Percentiles rank a stretch among this genome's conserved stretches.
phyloP scores from a whole-genome alignment of 352 stramenopile genomes.

The Pythium aquatile region DNA sequence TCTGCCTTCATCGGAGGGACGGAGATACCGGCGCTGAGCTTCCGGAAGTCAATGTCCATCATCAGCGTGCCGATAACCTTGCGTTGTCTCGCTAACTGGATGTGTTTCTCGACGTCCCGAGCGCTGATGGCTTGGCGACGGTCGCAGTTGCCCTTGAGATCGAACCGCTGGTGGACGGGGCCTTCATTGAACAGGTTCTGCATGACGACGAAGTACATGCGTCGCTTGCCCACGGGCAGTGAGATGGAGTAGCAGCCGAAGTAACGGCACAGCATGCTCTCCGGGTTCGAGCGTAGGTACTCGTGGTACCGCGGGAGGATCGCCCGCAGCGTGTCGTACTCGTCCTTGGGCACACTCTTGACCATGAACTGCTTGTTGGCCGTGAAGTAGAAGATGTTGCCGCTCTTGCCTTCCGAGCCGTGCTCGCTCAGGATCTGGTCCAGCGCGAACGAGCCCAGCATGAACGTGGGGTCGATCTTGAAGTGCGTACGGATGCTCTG shows the following conservation, averaged over 20 bases:
- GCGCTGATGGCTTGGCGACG: conserved; percentile 64
- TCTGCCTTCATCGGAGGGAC: conserved; percentile 45
- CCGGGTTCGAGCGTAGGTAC: conserved; percentile 71
- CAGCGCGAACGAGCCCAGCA: conserved; percentile 76
- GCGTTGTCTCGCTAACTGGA: conserved; percentile 61
- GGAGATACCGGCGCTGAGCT: conserved; percentile 60
- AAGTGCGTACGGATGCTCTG: conserved; percentile 76
- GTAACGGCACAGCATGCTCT: conserved; percentile 77
- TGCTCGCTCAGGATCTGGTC: conserved; percentile 71
- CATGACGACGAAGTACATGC: conserved; percentile 90
- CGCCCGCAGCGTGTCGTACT: conserved; percentile 77
- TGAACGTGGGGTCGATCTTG: conserved; percentile 63
- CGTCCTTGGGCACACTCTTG: conserved; percentile 83
- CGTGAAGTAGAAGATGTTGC: conserved; percentile 89
- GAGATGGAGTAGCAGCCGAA: conserved; percentile 87
- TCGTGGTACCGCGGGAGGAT: conserved; percentile 85
- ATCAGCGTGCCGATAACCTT: conserved; percentile 67
- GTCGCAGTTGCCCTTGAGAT: conserved; percentile 83
- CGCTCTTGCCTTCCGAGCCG: conserved; percentile 79
- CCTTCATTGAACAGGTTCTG: conserved; percentile 84
- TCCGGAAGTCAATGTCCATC: conserved; percentile 88
- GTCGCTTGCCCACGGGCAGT: conserved; percentile 72
- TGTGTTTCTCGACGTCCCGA: conserved; percentile 56
- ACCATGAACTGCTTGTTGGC: conserved; percentile 88
- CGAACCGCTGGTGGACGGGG: conserved; percentile 75